Evolutionary conservation across 306 rosid species (phyloP).

Genomic region (Pterocarpus macrocarpus): DNA sequence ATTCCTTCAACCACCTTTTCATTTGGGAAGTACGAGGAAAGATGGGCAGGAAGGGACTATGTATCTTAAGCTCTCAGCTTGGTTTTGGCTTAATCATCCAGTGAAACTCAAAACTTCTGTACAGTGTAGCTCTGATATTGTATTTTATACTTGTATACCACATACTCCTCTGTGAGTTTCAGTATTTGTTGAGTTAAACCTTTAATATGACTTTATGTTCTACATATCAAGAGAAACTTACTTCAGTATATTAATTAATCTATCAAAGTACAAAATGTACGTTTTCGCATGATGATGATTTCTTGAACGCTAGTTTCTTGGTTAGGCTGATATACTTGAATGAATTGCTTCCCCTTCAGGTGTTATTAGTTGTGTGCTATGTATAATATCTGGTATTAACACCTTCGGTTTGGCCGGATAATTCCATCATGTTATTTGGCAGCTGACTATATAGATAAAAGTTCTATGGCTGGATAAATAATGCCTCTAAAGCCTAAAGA

Average conservation of each 20-base stretch:
- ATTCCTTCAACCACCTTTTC: slow-evolving; percentile 69
- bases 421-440: too few relatives aligned
- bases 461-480: background rate
- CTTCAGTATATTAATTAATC: background rate
- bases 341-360: background rate
- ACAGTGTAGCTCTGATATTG: slow-evolving; percentile 48
- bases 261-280: slow-evolving; percentile 23
- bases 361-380: background rate
- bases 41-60: slow-evolving; percentile 75
- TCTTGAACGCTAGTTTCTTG: slow-evolving; percentile 6
- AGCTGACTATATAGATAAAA: too few relatives aligned
- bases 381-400: slow-evolving; percentile 17
- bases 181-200: slow-evolving; percentile 4
- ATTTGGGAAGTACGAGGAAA: slow-evolving; percentile 72
- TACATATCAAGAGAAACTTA: slow-evolving; percentile 26
- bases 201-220: slow-evolving; percentile 19
- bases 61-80: slow-evolving; percentile 60
- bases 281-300: slow-evolving; percentile 12
- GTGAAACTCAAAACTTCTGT: slow-evolving; percentile 43
- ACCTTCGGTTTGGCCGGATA: background rate
- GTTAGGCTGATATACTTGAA: slow-evolving; percentile 6
- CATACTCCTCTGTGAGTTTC: slow-evolving; percentile 24
- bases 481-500: slow-evolving; percentile 13
- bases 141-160: slow-evolving; percentile 28
- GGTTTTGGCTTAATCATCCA: background rate